Percentiles rank a stretch among this genome's conserved stretches.
Evolutionary conservation across 495 filamentous ascomycete species (phyloP).

Genomic region (Pyrenula aspistea): DNA sequence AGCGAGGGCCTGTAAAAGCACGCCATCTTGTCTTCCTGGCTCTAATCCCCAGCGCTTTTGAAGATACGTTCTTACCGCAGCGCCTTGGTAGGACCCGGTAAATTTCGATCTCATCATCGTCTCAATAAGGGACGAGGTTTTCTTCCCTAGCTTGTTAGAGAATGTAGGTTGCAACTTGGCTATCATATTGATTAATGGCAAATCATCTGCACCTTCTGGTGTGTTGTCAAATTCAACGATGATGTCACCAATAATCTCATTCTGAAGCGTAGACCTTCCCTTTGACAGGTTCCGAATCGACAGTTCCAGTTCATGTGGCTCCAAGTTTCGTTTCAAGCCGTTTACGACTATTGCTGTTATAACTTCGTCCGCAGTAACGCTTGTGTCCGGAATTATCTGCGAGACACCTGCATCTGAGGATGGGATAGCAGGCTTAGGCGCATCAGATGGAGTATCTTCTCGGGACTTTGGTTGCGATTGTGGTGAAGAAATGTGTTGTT

Average conservation of each 20-base stretch:
- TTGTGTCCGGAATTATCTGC: not conserved
- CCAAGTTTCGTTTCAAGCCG: not conserved
- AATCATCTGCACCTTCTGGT: conserved; percentile 6
- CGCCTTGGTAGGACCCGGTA: not conserved
- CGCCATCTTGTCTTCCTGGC: not conserved
- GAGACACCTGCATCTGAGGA: not conserved
- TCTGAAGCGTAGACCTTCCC: conserved; percentile 10
- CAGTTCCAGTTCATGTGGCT: not conserved
- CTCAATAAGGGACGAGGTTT: not conserved
- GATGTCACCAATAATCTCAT: conserved; percentile 12
- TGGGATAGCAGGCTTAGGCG: not conserved
- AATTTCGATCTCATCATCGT: conserved; percentile 1
- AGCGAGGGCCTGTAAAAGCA: not conserved
- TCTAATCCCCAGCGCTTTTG: not conserved
- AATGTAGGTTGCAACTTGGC: not conserved
- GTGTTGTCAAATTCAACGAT: conserved; percentile 6
- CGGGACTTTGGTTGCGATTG: not conserved
- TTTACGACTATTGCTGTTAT: not conserved
- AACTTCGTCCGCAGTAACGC: not conserved
- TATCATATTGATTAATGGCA: conserved; percentile 1
- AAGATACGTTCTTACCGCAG: not conserved
- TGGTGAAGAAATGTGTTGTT: not conserved
- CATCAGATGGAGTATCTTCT: not conserved
- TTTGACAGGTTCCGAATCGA: not conserved
- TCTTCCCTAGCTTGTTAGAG: conserved; percentile 2